These are phyloP conservation scores for Umbelopsis sp. DNA, from an alignment of 371 early-diverging fungal genomes.

Conservation along the genomic window DNA sequence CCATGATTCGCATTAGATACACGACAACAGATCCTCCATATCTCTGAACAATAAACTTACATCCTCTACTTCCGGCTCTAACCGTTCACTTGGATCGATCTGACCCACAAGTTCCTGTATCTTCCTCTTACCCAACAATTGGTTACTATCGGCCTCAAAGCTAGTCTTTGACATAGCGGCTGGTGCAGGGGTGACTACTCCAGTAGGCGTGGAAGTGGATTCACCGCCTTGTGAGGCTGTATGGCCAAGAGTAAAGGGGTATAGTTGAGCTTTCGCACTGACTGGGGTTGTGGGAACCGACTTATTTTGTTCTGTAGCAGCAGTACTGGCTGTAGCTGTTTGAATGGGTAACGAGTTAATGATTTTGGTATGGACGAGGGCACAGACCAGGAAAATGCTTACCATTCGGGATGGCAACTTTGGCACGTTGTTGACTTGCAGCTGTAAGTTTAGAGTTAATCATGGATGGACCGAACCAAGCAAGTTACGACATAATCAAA, in stretches of 20 bases:
- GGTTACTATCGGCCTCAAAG: slow-evolving; percentile 37
- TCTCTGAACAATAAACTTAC: slow-evolving; percentile 45
- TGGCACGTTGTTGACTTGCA: slow-evolving; percentile 15
- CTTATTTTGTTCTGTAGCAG: background rate
- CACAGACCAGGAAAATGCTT: background rate
- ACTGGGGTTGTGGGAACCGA: slow-evolving; percentile 6
- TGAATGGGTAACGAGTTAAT: too few species aligned
- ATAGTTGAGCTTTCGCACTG: slow-evolving; percentile 15
- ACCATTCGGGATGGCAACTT: slow-evolving; percentile 13
- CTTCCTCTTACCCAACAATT: slow-evolving; percentile 78
- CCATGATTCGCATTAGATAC: background rate
- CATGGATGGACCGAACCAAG: background rate
- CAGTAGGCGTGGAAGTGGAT: background rate
- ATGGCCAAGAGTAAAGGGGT: background rate
- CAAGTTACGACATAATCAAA: background rate
- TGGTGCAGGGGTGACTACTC: slow-evolving; percentile 22
- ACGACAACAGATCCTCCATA: background rate
- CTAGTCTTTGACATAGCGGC: slow-evolving; percentile 19
- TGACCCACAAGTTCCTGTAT: slow-evolving; percentile 87
- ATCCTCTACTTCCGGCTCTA: slow-evolving; percentile 91
- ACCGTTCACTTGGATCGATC: slow-evolving; percentile 82
- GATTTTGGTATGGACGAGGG: too few species aligned
- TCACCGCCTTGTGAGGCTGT: slow-evolving; percentile 10
- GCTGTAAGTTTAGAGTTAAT: background rate
- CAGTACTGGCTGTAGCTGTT: background rate